Base-by-base conservation (phyloP, 2,329 filamentous ascomycete genomes). In the Eurotiales sp. region DNA sequence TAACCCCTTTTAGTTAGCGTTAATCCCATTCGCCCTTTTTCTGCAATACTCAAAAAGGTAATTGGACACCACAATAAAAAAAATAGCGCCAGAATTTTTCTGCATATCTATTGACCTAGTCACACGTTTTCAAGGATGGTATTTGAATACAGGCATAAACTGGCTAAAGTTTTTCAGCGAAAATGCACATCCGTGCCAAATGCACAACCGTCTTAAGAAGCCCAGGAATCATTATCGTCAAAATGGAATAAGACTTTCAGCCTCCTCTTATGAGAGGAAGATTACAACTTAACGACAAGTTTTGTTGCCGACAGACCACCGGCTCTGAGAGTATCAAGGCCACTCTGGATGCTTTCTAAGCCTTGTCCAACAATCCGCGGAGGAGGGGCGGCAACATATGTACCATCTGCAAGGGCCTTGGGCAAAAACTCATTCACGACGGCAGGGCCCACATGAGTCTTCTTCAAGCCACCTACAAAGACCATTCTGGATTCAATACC, bases 231-330 rank as follows among this genome's bases (percentile, higher is more conserved):
- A 14, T 46, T 15, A 17, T n/a, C n/a, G n/a, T n/a, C n/a, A n/a
- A n/a, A n/a, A n/a, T n/a, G n/a, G n/a, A n/a, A n/a, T n/a, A n/a
- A n/a, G n/a, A n/a, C 32, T 36, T 17, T 8, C 11, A 36, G 32
- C 4, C 17, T 36, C 30, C n/a, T n/a, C 11, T 34, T 34, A 5
- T 36, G 8, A 11, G 3, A 23, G 15, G 12, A 42, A 42, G 23
- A 10, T 36, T 34, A 49, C 37, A 43, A 11, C 11, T 36, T 53
- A 10, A 74, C 66, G 10, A 76, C 71, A 19, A 75, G 37, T 59
- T 77, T 77, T 56, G 66, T 64, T 3, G 69, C 73, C 12, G 72
- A 74, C 4, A 76, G 14, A 10, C 42, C 69, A 7, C 73, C 71
- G 36, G 65, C 64, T 25, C 39, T 52, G 37, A 55, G 63, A 1